Evolutionary conservation across 352 stramenopile species (phyloP).

Genomic region (Globisporangium carolinianum): DNA sequence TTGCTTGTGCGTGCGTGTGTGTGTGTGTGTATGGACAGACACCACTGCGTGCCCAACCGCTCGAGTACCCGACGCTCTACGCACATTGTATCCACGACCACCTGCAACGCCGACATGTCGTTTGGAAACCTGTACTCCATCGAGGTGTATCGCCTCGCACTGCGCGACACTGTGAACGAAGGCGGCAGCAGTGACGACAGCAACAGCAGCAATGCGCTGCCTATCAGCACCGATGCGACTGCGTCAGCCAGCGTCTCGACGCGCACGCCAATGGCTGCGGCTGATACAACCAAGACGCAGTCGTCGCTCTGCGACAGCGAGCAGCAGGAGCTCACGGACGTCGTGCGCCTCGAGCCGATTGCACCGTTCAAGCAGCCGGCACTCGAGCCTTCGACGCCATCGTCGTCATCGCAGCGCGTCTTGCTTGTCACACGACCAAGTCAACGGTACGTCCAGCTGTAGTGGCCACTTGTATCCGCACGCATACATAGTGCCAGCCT

Average conservation of each 20-base stretch:
- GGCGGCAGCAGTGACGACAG: constrained; percentile 23
- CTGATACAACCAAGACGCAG: neutral
- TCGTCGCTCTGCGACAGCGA: neutral
- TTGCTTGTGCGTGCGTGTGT: no score
- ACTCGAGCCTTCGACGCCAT: neutral
- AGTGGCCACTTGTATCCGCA: neutral
- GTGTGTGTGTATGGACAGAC: neutral
- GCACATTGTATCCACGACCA: neutral
- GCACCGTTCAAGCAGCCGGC: neutral
- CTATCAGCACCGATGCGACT: no score
- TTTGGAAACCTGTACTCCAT: constrained; percentile 23
- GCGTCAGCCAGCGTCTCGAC: no score
- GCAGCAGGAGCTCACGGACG: constrained; percentile 10
- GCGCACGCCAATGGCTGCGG: neutral
- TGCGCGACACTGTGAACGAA: constrained; percentile 65
- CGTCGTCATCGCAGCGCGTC: constrained; percentile 31
- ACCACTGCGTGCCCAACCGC: neutral
- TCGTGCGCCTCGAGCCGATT: constrained; percentile 10
- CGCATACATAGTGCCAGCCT: no score
- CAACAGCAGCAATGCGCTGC: neutral
- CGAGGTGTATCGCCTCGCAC: constrained; percentile 59
- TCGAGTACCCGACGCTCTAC: neutral
- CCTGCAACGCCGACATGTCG: constrained; percentile 5
- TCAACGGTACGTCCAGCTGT: constrained; percentile 31
- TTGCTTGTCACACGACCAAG: constrained; percentile 71